Evolutionary conservation across 257 asterid genomes (phyloP).

Genomic region (Mentha longifolia): DNA sequence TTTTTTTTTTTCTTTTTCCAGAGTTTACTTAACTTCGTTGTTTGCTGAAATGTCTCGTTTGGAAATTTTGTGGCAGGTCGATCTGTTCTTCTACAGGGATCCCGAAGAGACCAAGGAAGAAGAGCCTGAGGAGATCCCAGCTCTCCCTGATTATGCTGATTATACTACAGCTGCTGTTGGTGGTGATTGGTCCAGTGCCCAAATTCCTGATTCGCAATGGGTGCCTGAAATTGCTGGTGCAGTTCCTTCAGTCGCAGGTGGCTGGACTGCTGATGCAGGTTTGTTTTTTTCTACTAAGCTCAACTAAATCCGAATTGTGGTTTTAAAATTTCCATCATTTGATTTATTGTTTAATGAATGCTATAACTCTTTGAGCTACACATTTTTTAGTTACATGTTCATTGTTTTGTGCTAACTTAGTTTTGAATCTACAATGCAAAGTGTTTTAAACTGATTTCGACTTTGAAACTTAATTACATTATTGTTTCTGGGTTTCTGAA

Average conservation of each 20-base stretch:
- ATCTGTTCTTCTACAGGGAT: conserved; percentile 49
- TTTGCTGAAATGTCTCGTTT: not conserved
- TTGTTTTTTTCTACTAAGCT: not conserved
- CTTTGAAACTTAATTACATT: too few species aligned
- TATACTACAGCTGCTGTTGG: conserved; percentile 35
- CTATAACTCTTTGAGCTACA: too few species aligned
- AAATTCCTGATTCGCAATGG: conserved; percentile 54
- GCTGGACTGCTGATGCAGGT: conserved; percentile 50
- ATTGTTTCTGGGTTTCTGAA: not conserved
- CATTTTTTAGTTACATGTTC: too few species aligned
- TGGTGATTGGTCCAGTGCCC: conserved; percentile 52
- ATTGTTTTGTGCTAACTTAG: too few species aligned
- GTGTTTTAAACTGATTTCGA: too few species aligned
- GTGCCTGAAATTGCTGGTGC: conserved; percentile 34
- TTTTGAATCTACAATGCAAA: too few species aligned
- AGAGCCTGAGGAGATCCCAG: conserved; percentile 48
- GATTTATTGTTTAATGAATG: too few species aligned
- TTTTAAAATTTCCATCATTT: too few species aligned
- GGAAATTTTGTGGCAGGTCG: conserved; percentile 36
- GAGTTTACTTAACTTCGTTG: too few species aligned
- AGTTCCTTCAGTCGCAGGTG: conserved; percentile 31
- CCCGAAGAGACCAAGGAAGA: conserved; percentile 56
- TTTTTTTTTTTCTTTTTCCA: too few species aligned
- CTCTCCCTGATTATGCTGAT: conserved; percentile 46
- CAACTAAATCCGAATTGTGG: not conserved